These are phyloP conservation scores for Limnomonas spitsbergensis DNA, from an alignment of 139 green algal genomes.

Conservation along the genomic window DNA sequence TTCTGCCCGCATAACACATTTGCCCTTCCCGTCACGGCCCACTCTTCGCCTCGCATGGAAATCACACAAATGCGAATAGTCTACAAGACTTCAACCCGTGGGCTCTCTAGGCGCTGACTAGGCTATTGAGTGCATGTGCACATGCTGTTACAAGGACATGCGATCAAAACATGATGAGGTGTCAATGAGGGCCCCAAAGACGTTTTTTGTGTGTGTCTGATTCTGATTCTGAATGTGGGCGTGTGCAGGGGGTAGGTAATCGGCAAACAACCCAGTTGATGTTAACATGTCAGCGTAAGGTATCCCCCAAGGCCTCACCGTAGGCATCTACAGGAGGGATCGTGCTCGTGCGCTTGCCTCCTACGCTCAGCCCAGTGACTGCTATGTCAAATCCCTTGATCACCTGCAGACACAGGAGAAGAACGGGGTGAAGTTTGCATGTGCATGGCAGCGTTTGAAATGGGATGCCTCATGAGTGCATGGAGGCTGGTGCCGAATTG, in stretches of 20 bases:
- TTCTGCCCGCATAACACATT: too few relatives aligned
- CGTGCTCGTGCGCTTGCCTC: constrained; percentile 45
- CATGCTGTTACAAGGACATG: not conserved
- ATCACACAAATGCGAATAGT: too few relatives aligned
- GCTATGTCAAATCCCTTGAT: constrained; percentile 70
- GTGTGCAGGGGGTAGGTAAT: not conserved
- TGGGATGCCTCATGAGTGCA: too few relatives aligned
- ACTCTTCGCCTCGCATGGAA: too few relatives aligned
- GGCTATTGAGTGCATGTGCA: not conserved
- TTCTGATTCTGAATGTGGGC: not conserved
- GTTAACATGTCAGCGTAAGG: not conserved
- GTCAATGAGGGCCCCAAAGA: not conserved
- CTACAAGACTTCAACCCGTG: too few relatives aligned
- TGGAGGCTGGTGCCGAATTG: too few relatives aligned
- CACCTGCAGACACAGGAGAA: constrained; percentile 47
- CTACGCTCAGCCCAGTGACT: constrained; percentile 58
- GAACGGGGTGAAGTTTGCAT: too few relatives aligned
- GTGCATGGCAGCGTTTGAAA: too few relatives aligned
- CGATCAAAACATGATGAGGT: not conserved
- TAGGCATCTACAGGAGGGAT: constrained; percentile 33
- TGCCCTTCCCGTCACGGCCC: too few relatives aligned
- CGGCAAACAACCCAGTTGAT: not conserved
- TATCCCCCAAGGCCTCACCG: not conserved
- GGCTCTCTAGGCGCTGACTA: too few relatives aligned
- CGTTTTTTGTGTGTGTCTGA: not conserved